Evolutionary conservation across 345 rosid genomes (phyloP), one percentile per base, ranked within the genome.

Genomic region (Arabidopsis suecica): DNA sequence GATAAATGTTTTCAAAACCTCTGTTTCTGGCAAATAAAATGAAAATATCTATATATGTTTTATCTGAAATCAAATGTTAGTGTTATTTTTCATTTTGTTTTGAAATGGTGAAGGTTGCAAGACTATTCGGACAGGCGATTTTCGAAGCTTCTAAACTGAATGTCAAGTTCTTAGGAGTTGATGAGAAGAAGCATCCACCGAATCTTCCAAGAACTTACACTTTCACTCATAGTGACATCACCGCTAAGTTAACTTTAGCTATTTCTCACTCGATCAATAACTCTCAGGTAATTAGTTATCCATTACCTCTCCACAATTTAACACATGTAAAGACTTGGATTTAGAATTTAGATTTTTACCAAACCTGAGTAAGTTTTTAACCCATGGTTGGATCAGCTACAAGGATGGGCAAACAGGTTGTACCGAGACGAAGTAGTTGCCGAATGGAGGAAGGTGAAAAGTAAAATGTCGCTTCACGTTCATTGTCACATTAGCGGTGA

Each of bases 341-440:
- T 4, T 41, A 23, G 23, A 14, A 2, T 2, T 5, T 18, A 6
- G 8, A 32, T 32, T 47, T 20, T 4, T 5, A 14, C 14, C 2
- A 49, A 22, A 6, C 3, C 45, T 41, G 32, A 65, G 5, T 22
- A 3, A 71, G 16, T 2, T 55, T 65, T 48, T 6, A 5, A 14
- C 25, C 11, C 7, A 25, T 65, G 41, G 22, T 28, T 33, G 22
- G 8, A 81, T 61, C 85, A 93, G 98, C 78, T 94, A 83, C 96
- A 91, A 76, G 97, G 93, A 40, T 94, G 98, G 98, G 75, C 82
- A 50, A 91, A 91, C 75, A 85, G 76, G 47, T 50, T 94, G 59
- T 91, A 86, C 85, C 83, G 98, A 66, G 97, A 94, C 45, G 97
- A 94, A 82, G 96, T 94, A 9, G 97, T 94, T 55, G 98, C 97